A percentile compares a stretch with the other conserved stretches of the same genome.
Conservation (phyloP, 2,329 filamentous ascomycete genomes). For the Penicillium palitans region DNA sequence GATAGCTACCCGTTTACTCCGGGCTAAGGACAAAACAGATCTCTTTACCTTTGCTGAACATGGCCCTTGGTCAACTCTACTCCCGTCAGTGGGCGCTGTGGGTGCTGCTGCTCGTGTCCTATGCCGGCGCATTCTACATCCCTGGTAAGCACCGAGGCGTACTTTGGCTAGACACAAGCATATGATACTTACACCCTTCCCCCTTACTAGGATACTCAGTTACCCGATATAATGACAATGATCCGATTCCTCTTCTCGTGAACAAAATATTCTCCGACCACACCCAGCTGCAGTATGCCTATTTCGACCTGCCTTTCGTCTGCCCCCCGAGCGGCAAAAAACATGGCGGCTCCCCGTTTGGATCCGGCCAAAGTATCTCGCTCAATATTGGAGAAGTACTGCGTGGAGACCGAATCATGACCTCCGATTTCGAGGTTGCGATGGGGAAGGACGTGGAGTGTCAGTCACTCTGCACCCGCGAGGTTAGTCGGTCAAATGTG, state of each 20-base stretch:
- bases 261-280: slow-evolving; percentile 92
- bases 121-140: slow-evolving; percentile 74
- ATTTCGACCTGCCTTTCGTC: slow-evolving; percentile 83
- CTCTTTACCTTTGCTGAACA: slow-evolving; percentile 17
- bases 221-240: slow-evolving; percentile 72
- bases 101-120: slow-evolving; percentile 40
- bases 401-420: slow-evolving; percentile 79
- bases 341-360: slow-evolving; percentile 65
- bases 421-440: slow-evolving; percentile 76
- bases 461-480: slow-evolving; percentile 68
- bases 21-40: slow-evolving; percentile 7
- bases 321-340: slow-evolving; percentile 72
- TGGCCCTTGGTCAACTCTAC: slow-evolving; percentile 14
- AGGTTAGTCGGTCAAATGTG: slow-evolving; percentile 65
- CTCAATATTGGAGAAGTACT: slow-evolving; percentile 86
- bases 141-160: slow-evolving; percentile 61
- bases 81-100: slow-evolving; percentile 26
- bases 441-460: slow-evolving; percentile 77
- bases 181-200: slow-evolving; percentile 14
- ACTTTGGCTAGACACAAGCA: background rate
- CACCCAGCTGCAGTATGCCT: slow-evolving; percentile 88
- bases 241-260: slow-evolving; percentile 79
- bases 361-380: slow-evolving; percentile 74
- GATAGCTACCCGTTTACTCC: slow-evolving; percentile 12
- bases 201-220: slow-evolving; percentile 71